Evolutionary conservation across 2,329 filamentous ascomycete genomes (phyloP), one percentile per base, ranked within the genome.

Genomic region (Fusarium ramigenum): DNA sequence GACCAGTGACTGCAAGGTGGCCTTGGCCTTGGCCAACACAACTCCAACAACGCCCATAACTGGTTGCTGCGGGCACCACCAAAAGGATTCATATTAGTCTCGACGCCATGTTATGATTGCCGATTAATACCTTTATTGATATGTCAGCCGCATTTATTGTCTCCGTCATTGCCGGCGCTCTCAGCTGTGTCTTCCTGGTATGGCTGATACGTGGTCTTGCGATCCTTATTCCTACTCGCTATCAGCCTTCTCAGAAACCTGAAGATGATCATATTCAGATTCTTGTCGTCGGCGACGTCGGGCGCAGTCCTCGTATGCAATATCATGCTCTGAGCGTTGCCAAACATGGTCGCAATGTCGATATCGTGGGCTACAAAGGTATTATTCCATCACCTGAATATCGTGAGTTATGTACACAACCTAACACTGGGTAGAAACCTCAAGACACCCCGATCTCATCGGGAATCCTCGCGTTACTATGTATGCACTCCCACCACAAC

Each of bases 241-340:
- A 85, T 66, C 70, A 59, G 16, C 81, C 82, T 9, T 76, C 83
- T 4, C 75, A 75, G 66, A 78, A 78, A 18, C 79, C 80, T 42
- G 76, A 81, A 28, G 80, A 85, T 73, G 82, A 85, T 46, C 84
- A 84, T 68, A 79, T 96, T 47, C 94, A 97, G 82, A 90, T 99
- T 59, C 87, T 99, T 21, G 96, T 99, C 23, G 88, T 99, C 34
- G 96, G 96, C 49, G 96, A 99, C 79, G 95, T 99, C 80, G 96
- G 96, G 43, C 91, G 95, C 50, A 98, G 96, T 80, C 96, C 96
- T 56, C 94, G 96, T 63, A 99, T 99, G 96, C 95, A 98, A 80
- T 98, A 99, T 78, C 96, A 99, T 87, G 96, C 96, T 25, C 86
- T 97, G 75, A 98, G 96, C 80, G 91, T 98, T 78, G 94, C 94